Percentiles rank a stretch among this genome's conserved stretches.
These are phyloP conservation scores for Afroboletus lepidellus DNA, from an alignment of 1,284 basidiomycete genomes.

Conservation along the genomic window DNA sequence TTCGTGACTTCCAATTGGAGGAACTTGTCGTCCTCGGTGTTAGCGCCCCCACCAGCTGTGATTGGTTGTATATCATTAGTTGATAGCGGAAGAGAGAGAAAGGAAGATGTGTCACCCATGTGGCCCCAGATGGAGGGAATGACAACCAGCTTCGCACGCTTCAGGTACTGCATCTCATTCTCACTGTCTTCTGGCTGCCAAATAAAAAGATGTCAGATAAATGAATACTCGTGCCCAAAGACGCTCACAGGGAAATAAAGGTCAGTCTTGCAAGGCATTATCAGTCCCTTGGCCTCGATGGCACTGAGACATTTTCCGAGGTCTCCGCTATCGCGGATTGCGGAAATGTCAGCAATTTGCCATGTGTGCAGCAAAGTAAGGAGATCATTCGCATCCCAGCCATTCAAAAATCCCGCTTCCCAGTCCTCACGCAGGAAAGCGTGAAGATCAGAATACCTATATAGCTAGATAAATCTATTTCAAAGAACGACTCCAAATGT, in stretches of 20 bases:
- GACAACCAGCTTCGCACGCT: slow-evolving; percentile 44
- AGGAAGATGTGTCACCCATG: slow-evolving; percentile 37
- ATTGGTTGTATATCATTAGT: not conserved
- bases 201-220: not conserved
- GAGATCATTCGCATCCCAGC: slow-evolving; percentile 53
- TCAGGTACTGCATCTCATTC: slow-evolving; percentile 46
- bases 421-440: slow-evolving; percentile 52
- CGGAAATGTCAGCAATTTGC: slow-evolving; percentile 24
- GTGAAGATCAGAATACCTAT: slow-evolving; percentile 47
- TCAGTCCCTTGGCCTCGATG: slow-evolving; percentile 26
- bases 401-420: slow-evolving; percentile 46
- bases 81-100: not conserved
- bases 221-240: not conserved
- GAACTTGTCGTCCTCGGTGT: slow-evolving; percentile 38
- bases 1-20: slow-evolving; percentile 38
- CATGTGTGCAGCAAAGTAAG: slow-evolving; percentile 23
- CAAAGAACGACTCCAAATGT: no score
- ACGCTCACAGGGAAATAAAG: slow-evolving; percentile 53
- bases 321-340: slow-evolving; percentile 20
- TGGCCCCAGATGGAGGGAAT: slow-evolving; percentile 61
- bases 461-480: not conserved
- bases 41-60: slow-evolving; percentile 45
- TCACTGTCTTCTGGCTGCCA: slow-evolving; percentile 57
- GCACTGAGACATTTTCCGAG: slow-evolving; percentile 15
- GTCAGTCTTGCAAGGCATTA: slow-evolving; percentile 39